Conservation (phyloP, 257 asterid species). For the Solanum tacnaense region DNA sequence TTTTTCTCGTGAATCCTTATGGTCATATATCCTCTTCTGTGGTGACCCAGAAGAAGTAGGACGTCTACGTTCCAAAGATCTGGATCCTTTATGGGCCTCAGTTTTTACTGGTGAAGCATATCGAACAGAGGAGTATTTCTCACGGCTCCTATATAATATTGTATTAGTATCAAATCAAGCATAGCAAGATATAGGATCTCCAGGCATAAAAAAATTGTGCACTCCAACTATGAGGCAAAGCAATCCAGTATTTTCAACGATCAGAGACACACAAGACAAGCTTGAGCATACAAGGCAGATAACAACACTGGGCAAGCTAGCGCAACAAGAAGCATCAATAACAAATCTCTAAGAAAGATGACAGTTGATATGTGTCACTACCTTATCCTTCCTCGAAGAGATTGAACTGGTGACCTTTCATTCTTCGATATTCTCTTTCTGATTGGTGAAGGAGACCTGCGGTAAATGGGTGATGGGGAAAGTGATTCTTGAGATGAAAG, state of each 20-base stretch:
- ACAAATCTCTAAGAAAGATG: neutral
- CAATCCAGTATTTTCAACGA: neutral
- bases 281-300: neutral
- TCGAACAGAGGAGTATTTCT: constrained; percentile 40
- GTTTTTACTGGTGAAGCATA: constrained; percentile 28
- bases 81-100: constrained; percentile 19
- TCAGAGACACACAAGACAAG: neutral
- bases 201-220: neutral
- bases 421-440: constrained; percentile 34
- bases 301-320: neutral
- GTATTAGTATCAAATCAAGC: constrained; percentile 2
- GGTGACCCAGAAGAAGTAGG: constrained; percentile 50
- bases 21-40: constrained; percentile 39
- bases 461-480: constrained; percentile 47
- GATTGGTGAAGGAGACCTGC: constrained; percentile 38
- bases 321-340: neutral
- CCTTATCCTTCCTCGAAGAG: constrained; percentile 65
- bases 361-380: constrained; percentile 9
- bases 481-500: constrained; percentile 32
- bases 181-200: neutral
- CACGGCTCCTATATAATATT: constrained; percentile 32
- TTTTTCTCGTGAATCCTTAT: constrained; percentile 28
- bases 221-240: constrained; percentile 1
- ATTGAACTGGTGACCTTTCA: constrained; percentile 33
- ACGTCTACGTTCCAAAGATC: constrained; percentile 26